Percentiles rank a stretch among this genome's conserved stretches.
These are phyloP conservation scores for Fusarium hostae DNA, from an alignment of 2,329 filamentous ascomycete species.

Conservation along the genomic window DNA sequence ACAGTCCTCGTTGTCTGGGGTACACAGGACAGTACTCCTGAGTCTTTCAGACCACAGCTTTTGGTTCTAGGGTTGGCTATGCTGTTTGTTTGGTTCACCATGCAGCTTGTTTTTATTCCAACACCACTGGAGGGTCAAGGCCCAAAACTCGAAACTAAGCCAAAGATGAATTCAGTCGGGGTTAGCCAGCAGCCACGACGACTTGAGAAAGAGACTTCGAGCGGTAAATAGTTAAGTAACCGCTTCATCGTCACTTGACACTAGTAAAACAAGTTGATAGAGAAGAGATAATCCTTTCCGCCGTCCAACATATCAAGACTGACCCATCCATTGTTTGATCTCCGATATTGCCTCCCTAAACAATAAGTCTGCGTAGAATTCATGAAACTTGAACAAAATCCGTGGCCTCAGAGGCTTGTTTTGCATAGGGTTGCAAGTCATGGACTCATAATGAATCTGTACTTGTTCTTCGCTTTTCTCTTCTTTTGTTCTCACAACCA, in stretches of 20 bases:
- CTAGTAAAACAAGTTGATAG: not conserved
- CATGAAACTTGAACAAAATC: constrained; percentile 40
- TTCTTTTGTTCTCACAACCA: constrained; percentile 31
- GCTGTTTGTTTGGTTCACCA: not conserved
- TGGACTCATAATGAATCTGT: constrained; percentile 38
- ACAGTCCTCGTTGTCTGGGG: not conserved
- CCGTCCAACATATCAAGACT: not conserved
- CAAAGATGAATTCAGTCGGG: not conserved
- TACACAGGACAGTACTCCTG: not conserved
- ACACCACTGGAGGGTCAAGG: not conserved
- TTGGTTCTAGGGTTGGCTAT: not conserved
- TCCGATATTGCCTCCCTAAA: constrained; percentile 44
- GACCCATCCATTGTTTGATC: constrained; percentile 29
- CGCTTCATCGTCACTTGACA: not conserved
- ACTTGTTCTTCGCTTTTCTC: not conserved
- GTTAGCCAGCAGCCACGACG: not conserved
- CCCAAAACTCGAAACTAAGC: not conserved
- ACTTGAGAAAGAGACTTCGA: not conserved
- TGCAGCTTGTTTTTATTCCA: not conserved
- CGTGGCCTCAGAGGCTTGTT: constrained; percentile 27
- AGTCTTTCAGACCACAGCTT: not conserved
- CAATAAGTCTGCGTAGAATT: constrained; percentile 39
- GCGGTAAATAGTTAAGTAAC: not conserved
- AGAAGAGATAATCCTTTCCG: not conserved
- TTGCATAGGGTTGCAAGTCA: constrained; percentile 43